These are phyloP conservation scores for Arthroderma sp. DNA, from an alignment of 2,329 filamentous ascomycete genomes.

Conservation along the genomic window DNA sequence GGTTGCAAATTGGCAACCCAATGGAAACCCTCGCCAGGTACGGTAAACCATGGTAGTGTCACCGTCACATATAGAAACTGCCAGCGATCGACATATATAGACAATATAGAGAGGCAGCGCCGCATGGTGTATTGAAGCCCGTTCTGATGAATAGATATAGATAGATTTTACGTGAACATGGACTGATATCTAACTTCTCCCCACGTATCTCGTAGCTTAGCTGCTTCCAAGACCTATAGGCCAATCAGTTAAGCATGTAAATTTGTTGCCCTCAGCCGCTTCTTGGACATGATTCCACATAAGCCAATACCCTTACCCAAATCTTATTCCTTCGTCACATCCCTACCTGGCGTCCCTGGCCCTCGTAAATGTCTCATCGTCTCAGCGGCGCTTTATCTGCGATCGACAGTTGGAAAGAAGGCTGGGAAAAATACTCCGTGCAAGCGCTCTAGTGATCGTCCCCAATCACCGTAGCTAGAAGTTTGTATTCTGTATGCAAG, in stretches of 20 bases:
- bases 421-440: neutral
- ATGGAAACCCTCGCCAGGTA: conserved; percentile 27
- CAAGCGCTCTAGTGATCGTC: neutral
- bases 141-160: neutral
- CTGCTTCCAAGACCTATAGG: no score
- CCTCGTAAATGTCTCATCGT: neutral
- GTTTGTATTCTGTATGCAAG: no score
- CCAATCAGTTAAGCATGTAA: no score
- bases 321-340: no score
- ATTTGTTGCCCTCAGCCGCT: no score
- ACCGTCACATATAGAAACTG: no score
- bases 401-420: neutral
- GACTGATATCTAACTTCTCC: no score
- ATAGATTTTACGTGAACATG: neutral
- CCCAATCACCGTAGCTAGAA: neutral
- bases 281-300: no score
- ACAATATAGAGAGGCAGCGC: neutral
- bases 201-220: no score
- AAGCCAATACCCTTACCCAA: no score
- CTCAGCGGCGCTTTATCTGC: neutral
- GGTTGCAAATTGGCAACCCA: conserved; percentile 25
- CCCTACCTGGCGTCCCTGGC: no score
- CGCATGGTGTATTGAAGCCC: neutral
- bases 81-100: neutral
- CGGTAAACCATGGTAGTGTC: conserved; percentile 18